Percentiles rank a stretch among this genome's conserved stretches.
These are phyloP conservation scores for Cladosporium sp. DNA, from an alignment of 2,329 filamentous ascomycete genomes.

Conservation along the genomic window DNA sequence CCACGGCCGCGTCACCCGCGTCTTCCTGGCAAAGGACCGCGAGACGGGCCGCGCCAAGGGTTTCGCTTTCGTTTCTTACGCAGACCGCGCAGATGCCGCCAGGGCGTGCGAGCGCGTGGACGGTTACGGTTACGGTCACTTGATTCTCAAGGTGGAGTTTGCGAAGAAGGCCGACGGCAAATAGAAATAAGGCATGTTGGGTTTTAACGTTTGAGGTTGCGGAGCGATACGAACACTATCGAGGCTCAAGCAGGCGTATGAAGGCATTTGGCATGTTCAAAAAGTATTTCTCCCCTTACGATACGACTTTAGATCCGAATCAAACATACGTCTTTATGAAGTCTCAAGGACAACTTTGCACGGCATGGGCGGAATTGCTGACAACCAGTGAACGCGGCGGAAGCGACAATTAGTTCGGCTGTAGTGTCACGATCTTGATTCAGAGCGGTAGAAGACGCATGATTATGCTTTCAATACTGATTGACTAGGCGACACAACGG, in stretches of 20 bases:
- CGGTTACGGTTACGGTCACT: conserved; percentile 81
- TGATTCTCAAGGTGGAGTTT: conserved; percentile 82
- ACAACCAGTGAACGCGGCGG: no score
- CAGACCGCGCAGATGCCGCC: conserved; percentile 80
- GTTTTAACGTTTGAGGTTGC: no score
- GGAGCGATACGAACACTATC: no score
- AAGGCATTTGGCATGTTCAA: neutral
- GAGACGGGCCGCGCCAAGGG: conserved; percentile 96
- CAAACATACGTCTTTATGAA: neutral
- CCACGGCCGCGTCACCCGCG: conserved; percentile 91
- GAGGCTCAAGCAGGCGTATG: neutral
- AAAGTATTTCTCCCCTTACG: neutral
- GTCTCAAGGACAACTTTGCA: no score
- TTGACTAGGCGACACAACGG: no score
- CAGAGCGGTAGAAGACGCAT: no score
- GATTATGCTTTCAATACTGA: no score
- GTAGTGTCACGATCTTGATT: no score
- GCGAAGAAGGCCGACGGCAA: conserved; percentile 53
- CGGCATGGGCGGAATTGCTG: no score
- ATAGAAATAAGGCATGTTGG: neutral
- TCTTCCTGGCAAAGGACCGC: conserved; percentile 96
- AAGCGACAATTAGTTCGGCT: no score
- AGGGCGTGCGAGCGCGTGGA: conserved; percentile 97
- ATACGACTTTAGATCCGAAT: neutral
- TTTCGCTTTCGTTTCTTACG: conserved; percentile 97